phyloP scores from a whole-genome alignment of 257 asterid genomes.

The Solanum verrucosum region DNA sequence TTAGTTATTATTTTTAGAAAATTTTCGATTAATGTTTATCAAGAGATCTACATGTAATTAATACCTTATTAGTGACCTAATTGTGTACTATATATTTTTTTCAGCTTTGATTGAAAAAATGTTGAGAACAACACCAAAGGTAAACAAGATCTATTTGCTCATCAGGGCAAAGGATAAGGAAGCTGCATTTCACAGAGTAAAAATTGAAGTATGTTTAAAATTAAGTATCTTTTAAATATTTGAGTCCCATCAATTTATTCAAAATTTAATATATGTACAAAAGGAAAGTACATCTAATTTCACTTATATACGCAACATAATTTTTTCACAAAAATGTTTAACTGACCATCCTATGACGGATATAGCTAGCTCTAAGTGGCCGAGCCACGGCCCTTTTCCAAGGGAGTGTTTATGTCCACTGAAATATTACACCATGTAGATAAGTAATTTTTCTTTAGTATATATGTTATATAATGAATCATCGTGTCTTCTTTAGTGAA shows the following conservation, averaged over 20 bases:
- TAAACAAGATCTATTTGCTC: not conserved
- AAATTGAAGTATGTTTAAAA: not conserved
- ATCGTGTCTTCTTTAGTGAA: not conserved
- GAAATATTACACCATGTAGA: no score
- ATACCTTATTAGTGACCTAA: no score
- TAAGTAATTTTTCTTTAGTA: no score
- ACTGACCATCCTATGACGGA: not conserved
- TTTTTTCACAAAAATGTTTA: not conserved
- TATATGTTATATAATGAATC: no score
- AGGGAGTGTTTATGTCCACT: not conserved
- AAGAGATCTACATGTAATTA: no score
- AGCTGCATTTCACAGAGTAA: not conserved
- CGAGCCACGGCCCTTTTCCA: not conserved
- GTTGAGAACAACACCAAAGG: conserved; percentile 27
- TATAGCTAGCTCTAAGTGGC: not conserved
- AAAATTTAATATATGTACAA: no score
- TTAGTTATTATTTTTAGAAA: no score
- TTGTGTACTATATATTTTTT: not conserved
- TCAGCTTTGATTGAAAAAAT: conserved; percentile 38
- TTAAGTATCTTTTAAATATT: not conserved
- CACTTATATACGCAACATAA: no score
- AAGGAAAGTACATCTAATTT: no score
- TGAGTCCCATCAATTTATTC: not conserved
- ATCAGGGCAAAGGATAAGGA: not conserved
- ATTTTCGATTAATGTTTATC: no score